phyloP scores from a whole-genome alignment of 768 basidiomycete species.

The Basidioascus undulatus region DNA sequence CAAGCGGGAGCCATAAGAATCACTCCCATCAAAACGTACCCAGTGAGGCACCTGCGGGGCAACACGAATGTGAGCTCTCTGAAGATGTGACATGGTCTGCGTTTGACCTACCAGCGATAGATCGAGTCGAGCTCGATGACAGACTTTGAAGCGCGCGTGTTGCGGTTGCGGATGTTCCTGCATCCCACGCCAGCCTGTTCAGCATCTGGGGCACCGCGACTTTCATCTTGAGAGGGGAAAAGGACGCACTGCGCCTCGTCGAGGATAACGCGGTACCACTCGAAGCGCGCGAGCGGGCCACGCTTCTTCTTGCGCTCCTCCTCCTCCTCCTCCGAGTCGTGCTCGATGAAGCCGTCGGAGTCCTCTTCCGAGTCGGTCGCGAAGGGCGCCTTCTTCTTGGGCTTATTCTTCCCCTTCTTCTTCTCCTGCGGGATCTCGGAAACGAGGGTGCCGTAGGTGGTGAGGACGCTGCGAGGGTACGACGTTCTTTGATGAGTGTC shows the following conservation, averaged over 20 bases:
- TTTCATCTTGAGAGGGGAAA: conserved; percentile 5
- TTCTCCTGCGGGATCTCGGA: conserved; percentile 12
- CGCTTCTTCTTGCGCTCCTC: conserved; percentile 10
- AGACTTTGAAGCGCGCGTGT: conserved; percentile 7
- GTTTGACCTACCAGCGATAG: too few relatives aligned
- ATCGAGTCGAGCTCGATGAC: background rate
- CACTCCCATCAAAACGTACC: too few relatives aligned
- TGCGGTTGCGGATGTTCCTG: conserved; percentile 13
- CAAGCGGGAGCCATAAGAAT: too few relatives aligned
- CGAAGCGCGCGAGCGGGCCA: conserved; percentile 14
- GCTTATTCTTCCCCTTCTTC: conserved; percentile 11
- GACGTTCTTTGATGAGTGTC: too few relatives aligned
- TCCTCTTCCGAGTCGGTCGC: too few relatives aligned
- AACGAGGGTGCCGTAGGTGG: conserved; percentile 15
- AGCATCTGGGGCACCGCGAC: too few relatives aligned
- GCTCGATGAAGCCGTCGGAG: conserved; percentile 3
- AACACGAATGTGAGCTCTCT: too few relatives aligned
- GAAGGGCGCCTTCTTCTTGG: too few relatives aligned
- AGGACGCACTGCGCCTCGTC: too few relatives aligned
- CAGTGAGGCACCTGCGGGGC: too few relatives aligned
- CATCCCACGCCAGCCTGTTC: conserved; percentile 4
- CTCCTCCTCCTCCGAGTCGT: conserved; percentile 9
- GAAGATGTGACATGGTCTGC: too few relatives aligned
- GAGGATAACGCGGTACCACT: conserved; percentile 16
- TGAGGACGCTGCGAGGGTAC: too few relatives aligned